Evolutionary conservation across 495 filamentous ascomycete species (phyloP), one percentile per base, ranked within the genome.

Genomic region (Tuber magnatum): DNA sequence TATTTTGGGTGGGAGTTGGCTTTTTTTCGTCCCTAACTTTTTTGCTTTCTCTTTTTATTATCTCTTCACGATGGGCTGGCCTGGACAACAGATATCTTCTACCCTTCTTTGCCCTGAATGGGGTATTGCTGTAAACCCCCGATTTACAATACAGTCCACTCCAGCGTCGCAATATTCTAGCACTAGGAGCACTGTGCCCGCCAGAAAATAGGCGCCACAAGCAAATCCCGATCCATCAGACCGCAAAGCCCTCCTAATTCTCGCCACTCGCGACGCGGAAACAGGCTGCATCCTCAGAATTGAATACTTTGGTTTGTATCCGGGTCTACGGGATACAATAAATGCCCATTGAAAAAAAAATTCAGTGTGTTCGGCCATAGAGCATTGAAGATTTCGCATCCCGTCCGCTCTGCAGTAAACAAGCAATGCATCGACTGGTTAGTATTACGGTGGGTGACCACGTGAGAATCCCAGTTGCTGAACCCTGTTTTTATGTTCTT

Each of bases 11-110:
- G 38, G 82, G 56, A 76, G 78, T 81, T 77, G 74, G 75, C 78
- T 80, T 81, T 70, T 70, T 80, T 81, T 81, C 84, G 83, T 75
- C 70, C 81, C 74, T 56, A n/a, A n/a, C 82, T 85, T 80, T 82
- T 82, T 83, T 77, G 77, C 82, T 42, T 72, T 76, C 44, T 76
- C 71, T 48, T 82, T 81, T 51, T 41, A 78, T 82, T 78, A 70
- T 74, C 56, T 74, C 75, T 80, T 73, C 70, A 10, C 8, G 46
- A 48, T 42, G 39, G 39, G 41, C 41, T 32, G 46, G 70, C 46
- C 46, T 42, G 70, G 70, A 22, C 46, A 32, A 28, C 70, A 10
- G 70, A 42, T 71, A 35, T 35, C 56, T 16, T 20, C 7, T 35
- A 35, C 56, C 32, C 28, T 61, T 32, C 51, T 8, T 65, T 3